Evolutionary conservation across 345 rosid genomes (phyloP).

Genomic region (Mangifera indica): DNA sequence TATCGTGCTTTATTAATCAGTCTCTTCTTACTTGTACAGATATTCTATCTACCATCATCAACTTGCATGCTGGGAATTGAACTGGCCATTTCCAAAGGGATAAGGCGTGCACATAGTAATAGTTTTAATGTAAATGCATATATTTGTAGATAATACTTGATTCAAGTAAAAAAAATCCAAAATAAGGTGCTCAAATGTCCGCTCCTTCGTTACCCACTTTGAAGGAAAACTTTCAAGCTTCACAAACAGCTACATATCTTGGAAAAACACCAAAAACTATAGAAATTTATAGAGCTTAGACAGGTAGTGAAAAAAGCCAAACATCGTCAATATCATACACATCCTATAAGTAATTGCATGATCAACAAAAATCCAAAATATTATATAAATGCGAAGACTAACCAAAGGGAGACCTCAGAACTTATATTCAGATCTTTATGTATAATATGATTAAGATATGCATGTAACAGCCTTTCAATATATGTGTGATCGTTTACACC

Average conservation of each 20-base stretch:
- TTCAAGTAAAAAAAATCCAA: no score
- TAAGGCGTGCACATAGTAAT: no score
- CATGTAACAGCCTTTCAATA: constrained; percentile 9
- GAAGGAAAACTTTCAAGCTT: not conserved
- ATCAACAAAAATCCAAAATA: not conserved
- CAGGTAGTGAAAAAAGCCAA: not conserved
- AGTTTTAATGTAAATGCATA: no score
- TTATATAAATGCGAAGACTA: not conserved
- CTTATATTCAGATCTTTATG: not conserved
- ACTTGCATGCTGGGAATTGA: constrained; percentile 4
- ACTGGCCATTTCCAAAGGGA: not conserved
- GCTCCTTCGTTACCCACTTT: no score
- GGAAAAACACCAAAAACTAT: not conserved
- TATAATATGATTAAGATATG: constrained; percentile 6
- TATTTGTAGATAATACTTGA: no score
- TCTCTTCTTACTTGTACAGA: not conserved
- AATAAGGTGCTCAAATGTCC: no score
- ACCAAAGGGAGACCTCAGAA: not conserved
- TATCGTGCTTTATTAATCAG: not conserved
- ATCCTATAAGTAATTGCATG: not conserved
- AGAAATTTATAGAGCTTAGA: not conserved
- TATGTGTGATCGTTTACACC: constrained; percentile 29
- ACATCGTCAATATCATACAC: not conserved
- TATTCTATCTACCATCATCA: not conserved
- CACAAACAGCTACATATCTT: not conserved